Evolutionary conservation across 768 basidiomycete species (phyloP).

Genomic region (Lactifluus piperatus): DNA sequence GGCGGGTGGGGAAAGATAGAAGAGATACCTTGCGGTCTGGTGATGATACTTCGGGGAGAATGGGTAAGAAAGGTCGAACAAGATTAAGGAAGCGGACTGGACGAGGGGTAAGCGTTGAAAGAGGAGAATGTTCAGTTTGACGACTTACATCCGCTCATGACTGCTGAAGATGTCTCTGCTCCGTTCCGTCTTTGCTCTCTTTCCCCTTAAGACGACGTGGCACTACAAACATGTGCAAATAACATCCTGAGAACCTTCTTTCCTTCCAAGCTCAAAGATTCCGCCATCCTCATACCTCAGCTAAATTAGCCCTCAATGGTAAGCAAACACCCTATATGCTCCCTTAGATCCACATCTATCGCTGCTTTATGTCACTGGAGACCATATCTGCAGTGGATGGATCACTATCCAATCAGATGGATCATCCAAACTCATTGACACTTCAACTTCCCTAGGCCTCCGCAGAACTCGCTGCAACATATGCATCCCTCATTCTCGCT

Average conservation of each 20-base stretch:
- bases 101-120: background rate
- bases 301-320: conserved; percentile 1
- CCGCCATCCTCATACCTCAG: background rate
- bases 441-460: conserved; percentile 33
- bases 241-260: too few species aligned
- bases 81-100: conserved; percentile 95
- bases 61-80: conserved; percentile 94
- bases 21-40: conserved; percentile 86
- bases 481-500: conserved; percentile 97
- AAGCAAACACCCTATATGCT: background rate
- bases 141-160: conserved; percentile 78
- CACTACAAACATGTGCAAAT: conserved; percentile 18
- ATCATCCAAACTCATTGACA: background rate
- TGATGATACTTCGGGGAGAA: conserved; percentile 94
- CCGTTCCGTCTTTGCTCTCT: too few species aligned
- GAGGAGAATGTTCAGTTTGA: too few species aligned
- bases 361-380: background rate
- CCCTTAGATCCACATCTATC: background rate
- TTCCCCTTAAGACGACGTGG: too few species aligned
- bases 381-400: conserved; percentile 4
- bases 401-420: background rate
- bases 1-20: conserved; percentile 3
- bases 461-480: conserved; percentile 83
- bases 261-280: too few species aligned
- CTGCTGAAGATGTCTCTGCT: too few species aligned